Evolutionary conservation across 108 stramenopile species (phyloP).

Genomic region (Fistulifera solaris): DNA sequence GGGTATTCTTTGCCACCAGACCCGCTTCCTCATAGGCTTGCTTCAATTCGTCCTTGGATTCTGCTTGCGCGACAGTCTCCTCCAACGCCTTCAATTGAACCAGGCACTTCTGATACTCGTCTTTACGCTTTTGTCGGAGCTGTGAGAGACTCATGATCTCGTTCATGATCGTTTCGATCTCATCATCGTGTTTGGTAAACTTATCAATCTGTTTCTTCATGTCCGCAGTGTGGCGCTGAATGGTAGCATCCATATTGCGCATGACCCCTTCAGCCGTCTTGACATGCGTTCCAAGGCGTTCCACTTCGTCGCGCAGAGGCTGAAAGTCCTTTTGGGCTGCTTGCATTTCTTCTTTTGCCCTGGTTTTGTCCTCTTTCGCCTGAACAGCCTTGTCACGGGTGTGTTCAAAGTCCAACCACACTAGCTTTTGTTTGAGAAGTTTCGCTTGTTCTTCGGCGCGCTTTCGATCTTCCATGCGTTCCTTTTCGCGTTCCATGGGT

Average conservation of each 20-base stretch:
- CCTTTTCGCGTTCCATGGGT: constrained; percentile 54
- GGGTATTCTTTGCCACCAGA: background rate
- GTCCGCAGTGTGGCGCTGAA: constrained; percentile 25
- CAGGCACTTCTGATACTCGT: background rate
- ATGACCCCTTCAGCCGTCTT: constrained; percentile 15
- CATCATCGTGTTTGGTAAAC: constrained; percentile 40
- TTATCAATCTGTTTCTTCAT: constrained; percentile 42
- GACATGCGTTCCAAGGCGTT: constrained; percentile 18
- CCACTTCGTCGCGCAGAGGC: constrained; percentile 39
- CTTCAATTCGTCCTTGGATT: constrained; percentile 11
- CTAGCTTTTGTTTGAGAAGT: constrained; percentile 47
- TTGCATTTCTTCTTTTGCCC: constrained; percentile 27
- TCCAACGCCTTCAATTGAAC: too few species aligned
- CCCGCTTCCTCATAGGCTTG: background rate
- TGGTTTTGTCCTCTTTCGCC: constrained; percentile 35
- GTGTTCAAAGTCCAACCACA: constrained; percentile 62
- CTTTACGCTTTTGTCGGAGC: constrained; percentile 32
- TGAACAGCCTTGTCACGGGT: constrained; percentile 22
- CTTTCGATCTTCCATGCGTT: constrained; percentile 60
- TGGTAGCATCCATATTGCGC: constrained; percentile 24
- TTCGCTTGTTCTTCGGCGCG: constrained; percentile 36
- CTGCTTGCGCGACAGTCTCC: too few species aligned
- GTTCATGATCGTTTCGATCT: constrained; percentile 32
- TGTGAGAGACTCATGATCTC: constrained; percentile 19
- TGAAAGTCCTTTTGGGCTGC: constrained; percentile 25